These are phyloP conservation scores for Hermanozyma aechmeae DNA, from an alignment of 805 yeast species.

Conservation along the genomic window DNA sequence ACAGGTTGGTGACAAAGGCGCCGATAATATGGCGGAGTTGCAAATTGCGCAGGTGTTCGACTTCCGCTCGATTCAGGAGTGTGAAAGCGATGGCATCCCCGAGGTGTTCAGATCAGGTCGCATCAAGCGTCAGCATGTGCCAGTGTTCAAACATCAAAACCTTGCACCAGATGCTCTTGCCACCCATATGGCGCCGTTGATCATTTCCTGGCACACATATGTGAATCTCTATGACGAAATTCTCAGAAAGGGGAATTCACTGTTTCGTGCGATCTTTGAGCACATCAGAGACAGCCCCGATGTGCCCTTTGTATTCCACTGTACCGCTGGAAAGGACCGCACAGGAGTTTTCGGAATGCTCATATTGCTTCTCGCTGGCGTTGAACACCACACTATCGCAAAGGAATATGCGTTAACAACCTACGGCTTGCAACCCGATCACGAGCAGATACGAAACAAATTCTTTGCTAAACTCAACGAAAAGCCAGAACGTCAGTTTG, in stretches of 20 bases:
- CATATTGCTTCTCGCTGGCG: constrained; percentile 52
- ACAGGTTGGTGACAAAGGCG: constrained; percentile 43
- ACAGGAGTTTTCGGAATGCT: constrained; percentile 72
- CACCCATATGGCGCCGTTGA: constrained; percentile 40
- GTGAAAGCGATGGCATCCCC: constrained; percentile 36
- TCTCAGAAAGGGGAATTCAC: constrained; percentile 37
- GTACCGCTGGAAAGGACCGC: constrained; percentile 83
- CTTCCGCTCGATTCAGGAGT: constrained; percentile 55
- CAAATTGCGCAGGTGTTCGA: constrained; percentile 55
- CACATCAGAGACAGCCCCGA: constrained; percentile 45
- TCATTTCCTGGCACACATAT: constrained; percentile 55
- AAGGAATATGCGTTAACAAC: constrained; percentile 73
- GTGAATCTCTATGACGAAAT: constrained; percentile 54
- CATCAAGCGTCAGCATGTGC: constrained; percentile 40
- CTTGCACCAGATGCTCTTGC: constrained; percentile 61
- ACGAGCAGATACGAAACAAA: constrained; percentile 24
- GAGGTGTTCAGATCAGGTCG: constrained; percentile 22
- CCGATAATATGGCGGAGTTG: constrained; percentile 26
- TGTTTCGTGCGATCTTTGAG: constrained; percentile 42
- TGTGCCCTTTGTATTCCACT: constrained; percentile 50
- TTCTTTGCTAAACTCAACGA: constrained; percentile 20
- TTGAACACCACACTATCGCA: constrained; percentile 55
- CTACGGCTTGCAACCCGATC: constrained; percentile 48
- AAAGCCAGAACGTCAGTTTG: constrained; percentile 11
- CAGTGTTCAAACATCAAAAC: constrained; percentile 46